Conservation (phyloP, 495 filamentous ascomycete species). For the Cercophora samala region DNA sequence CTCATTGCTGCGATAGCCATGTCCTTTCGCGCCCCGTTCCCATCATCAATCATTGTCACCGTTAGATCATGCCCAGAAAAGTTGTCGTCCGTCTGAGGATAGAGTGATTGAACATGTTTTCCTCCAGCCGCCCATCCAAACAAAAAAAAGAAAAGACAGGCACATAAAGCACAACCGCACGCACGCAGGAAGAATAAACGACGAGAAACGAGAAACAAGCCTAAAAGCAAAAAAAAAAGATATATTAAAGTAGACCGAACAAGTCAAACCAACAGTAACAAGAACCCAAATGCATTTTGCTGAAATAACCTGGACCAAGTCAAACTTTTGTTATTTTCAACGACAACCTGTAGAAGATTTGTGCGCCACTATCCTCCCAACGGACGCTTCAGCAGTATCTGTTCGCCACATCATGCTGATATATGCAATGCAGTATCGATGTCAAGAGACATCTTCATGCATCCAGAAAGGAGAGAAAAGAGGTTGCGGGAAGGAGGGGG, state of each 20-base stretch:
- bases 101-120: not conserved
- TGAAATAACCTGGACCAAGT: not conserved
- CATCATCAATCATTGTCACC: not conserved
- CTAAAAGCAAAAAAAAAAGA: constrained; percentile 6
- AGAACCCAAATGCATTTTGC: not conserved
- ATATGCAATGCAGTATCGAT: not conserved
- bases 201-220: constrained; percentile 6
- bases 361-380: not conserved
- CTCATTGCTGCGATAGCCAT: not conserved
- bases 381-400: not conserved
- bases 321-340: constrained; percentile 7
- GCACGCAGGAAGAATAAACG: not conserved
- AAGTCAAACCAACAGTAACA: not conserved
- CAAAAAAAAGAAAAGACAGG: not conserved
- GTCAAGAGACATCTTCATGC: not conserved
- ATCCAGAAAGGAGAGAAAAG: not conserved
- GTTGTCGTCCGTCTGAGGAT: not conserved
- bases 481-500: too few relatives aligned
- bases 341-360: not conserved
- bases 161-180: too few relatives aligned
- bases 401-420: not conserved
- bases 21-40: not conserved
- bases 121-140: not conserved
- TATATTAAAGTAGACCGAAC: not conserved
- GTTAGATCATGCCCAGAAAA: not conserved